A percentile compares a stretch with the other conserved stretches of the same genome.
phyloP scores from a whole-genome alignment of 495 filamentous ascomycete genomes.

The Thermothielavioides terrestris region DNA sequence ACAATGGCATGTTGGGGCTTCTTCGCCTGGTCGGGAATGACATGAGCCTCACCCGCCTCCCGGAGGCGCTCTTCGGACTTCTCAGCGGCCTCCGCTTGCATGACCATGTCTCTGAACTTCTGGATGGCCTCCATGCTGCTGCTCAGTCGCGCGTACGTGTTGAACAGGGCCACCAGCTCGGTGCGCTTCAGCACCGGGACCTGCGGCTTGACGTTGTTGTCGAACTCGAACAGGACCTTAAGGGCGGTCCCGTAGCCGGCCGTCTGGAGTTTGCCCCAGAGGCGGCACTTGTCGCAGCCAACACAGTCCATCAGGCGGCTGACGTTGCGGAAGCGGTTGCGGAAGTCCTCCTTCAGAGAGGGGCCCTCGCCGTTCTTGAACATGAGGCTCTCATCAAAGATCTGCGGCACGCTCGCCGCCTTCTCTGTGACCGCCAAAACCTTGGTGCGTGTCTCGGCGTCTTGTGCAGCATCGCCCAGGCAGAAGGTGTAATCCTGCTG shows the following conservation, averaged over 20 bases:
- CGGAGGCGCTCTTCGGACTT: slow-evolving; percentile 27
- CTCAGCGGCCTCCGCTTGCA: slow-evolving; percentile 41
- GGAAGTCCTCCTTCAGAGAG: slow-evolving; percentile 92
- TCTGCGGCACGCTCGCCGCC: slow-evolving; percentile 55
- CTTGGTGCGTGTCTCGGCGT: slow-evolving; percentile 67
- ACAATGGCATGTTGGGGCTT: slow-evolving; percentile 39
- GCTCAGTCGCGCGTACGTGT: slow-evolving; percentile 81
- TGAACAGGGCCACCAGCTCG: slow-evolving; percentile 87
- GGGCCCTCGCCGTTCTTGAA: slow-evolving; percentile 65
- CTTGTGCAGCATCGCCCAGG: slow-evolving; percentile 71
- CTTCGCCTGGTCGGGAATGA: slow-evolving; percentile 34
- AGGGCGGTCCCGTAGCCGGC: slow-evolving; percentile 90
- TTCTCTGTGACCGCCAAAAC: slow-evolving; percentile 64
- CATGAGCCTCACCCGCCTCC: slow-evolving; percentile 15
- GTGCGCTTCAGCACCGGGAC: slow-evolving; percentile 75
- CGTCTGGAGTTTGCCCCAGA: slow-evolving; percentile 98
- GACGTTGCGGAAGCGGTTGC: slow-evolving; percentile 93
- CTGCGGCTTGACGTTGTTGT: slow-evolving; percentile 59
- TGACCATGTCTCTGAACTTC: slow-evolving; percentile 63
- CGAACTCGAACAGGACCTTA: slow-evolving; percentile 93
- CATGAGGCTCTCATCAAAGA: slow-evolving; percentile 94
- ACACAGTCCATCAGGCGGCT: slow-evolving; percentile 97
- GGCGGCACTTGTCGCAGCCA: slow-evolving; percentile 94
- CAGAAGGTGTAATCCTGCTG: slow-evolving; percentile 71
- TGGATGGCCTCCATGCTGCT: slow-evolving; percentile 66